Evolutionary conservation across 805 yeast species (phyloP), one percentile per base, ranked within the genome.

Genomic region (Lachancea meyersii): DNA sequence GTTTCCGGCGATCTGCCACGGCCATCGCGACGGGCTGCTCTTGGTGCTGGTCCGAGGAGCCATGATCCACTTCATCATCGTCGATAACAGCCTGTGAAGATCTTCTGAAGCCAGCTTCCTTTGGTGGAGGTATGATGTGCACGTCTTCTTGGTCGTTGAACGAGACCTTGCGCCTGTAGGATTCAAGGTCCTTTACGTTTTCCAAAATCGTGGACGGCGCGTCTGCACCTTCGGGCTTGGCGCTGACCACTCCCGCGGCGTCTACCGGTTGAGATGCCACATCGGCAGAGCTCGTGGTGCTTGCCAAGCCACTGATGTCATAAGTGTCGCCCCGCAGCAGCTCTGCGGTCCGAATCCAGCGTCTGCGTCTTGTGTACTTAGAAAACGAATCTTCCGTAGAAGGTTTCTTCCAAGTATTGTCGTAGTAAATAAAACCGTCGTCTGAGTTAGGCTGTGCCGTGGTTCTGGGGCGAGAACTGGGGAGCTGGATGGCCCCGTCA

Each of bases 271-370:
- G 46, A 4, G 35, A 30, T 4, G 48, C 31, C 3, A 28, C 39
- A 23, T 31, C 44, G 10, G 40, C 41, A 30, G 31, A 9, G 16
- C 40, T 21, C 4, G 44, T 21, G n/a, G 33, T 6, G 20, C 35
- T 30, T 8, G 35, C 33, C 18, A 23, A 18, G 5, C 23, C 39
- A 18, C 21, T 26, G 31, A 35, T 24, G 20, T 44, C 44, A 13
- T 44, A 42, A 6, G 42, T 16, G 8, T 49, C 48, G 2, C 51
- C 49, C 45, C 52, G 55, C 6, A 84, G 80, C 51, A 88, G 70
- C 61, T 86, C 95, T 0, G 98, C 98, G 1, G 95, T 86, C 50
- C 98, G 76, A 13, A 91, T 77, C 98, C 98, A 91, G 59, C 97
- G 75, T 68, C 98, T 77, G 59, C 96, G 76, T 63, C 98, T 77